These are phyloP conservation scores for Komagataea norvegica DNA, from an alignment of 1,139 yeast genomes.

Conservation along the genomic window DNA sequence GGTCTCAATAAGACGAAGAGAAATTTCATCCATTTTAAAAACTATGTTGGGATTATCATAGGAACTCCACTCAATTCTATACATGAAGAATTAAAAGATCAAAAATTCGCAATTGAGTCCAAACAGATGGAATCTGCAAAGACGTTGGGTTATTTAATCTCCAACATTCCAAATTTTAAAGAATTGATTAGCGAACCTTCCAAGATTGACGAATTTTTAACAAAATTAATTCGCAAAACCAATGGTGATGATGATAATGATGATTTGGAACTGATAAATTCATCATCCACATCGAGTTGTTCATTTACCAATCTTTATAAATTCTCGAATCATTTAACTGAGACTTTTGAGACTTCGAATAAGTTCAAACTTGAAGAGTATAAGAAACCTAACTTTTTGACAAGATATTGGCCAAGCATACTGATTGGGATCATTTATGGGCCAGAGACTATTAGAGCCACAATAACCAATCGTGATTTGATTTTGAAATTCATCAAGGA, in stretches of 20 bases:
- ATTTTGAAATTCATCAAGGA: slow-evolving; percentile 52
- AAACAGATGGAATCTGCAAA: slow-evolving; percentile 30
- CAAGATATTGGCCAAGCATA: slow-evolving; percentile 67
- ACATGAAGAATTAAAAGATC: slow-evolving; percentile 27
- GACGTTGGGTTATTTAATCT: slow-evolving; percentile 33
- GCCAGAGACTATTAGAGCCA: slow-evolving; percentile 41
- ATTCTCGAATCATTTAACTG: not conserved
- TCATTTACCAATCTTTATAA: slow-evolving; percentile 2
- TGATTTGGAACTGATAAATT: no score
- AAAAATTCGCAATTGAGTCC: slow-evolving; percentile 22
- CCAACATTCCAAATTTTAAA: slow-evolving; percentile 28
- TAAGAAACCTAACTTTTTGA: slow-evolving; percentile 42
- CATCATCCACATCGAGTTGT: no score
- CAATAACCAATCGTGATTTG: slow-evolving; percentile 47
- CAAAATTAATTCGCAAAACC: not conserved
- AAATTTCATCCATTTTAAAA: slow-evolving; percentile 3
- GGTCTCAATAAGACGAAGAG: slow-evolving; percentile 5
- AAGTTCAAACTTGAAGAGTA: not conserved
- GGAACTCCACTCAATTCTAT: slow-evolving; percentile 34
- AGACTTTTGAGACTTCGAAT: no score
- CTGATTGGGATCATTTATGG: slow-evolving; percentile 41
- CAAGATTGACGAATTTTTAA: not conserved
- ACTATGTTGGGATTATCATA: slow-evolving; percentile 27
- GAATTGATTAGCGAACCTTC: not conserved
- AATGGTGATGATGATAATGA: slow-evolving; percentile 1